These are phyloP conservation scores for Huiozyma sinensis DNA, from an alignment of 805 yeast genomes.

Conservation along the genomic window DNA sequence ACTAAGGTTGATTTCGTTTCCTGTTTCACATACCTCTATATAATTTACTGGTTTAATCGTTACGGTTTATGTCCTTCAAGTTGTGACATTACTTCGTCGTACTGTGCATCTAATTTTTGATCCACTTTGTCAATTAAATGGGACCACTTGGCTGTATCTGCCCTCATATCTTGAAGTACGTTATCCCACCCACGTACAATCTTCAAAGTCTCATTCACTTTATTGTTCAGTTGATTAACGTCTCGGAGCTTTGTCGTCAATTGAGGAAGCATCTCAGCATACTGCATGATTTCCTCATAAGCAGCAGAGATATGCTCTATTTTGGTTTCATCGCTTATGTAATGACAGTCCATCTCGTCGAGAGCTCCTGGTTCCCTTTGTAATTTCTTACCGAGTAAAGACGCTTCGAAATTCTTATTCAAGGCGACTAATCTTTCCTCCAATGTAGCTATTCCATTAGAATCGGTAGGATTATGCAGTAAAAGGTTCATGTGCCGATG, in stretches of 20 bases:
- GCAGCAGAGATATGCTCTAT: background rate
- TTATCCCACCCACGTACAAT: background rate
- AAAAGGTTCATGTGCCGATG: constrained; percentile 20
- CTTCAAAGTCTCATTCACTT: background rate
- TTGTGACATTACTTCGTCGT: background rate
- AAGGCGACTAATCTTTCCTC: constrained; percentile 6
- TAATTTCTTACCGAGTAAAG: constrained; percentile 10
- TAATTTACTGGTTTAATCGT: no score
- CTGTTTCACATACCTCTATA: no score
- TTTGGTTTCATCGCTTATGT: background rate
- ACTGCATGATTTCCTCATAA: background rate
- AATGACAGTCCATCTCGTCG: constrained; percentile 5
- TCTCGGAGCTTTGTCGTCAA: background rate
- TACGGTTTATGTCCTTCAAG: no score
- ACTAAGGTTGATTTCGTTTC: no score
- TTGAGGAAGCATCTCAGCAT: background rate
- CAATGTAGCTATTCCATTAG: no score
- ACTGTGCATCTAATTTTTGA: background rate
- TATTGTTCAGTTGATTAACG: background rate
- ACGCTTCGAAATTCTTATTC: constrained; percentile 20
- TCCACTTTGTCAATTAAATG: background rate
- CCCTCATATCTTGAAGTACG: background rate
- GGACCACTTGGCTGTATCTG: background rate
- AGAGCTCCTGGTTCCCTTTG: constrained; percentile 2
- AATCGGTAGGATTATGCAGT: constrained; percentile 7